phyloP scores from a whole-genome alignment of 2,329 filamentous ascomycete species.

The Aureobasidium sp. region DNA sequence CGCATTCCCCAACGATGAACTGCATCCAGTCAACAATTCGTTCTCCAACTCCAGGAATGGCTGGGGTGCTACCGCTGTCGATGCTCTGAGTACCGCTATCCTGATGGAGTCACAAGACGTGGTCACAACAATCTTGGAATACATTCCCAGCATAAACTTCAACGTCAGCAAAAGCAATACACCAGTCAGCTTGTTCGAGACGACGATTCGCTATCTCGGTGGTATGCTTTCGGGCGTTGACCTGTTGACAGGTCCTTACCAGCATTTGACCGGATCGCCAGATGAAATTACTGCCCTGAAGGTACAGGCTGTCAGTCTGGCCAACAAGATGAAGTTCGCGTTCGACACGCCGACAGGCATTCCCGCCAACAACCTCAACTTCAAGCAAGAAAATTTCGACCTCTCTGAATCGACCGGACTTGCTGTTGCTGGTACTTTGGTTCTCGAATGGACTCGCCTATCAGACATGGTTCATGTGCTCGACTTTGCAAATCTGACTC shows the following conservation, averaged over 20 bases:
- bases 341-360: constrained; percentile 71
- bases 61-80: constrained; percentile 77
- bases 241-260: constrained; percentile 57
- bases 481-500: constrained; percentile 56
- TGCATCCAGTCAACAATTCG: constrained; percentile 57
- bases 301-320: constrained; percentile 57
- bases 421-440: constrained; percentile 67
- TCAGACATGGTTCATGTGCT: constrained; percentile 63
- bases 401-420: constrained; percentile 56
- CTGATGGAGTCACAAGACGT: constrained; percentile 63
- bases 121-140: constrained; percentile 61
- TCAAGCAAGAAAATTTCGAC: constrained; percentile 41
- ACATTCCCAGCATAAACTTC: constrained; percentile 64
- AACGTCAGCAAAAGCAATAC: constrained; percentile 39
- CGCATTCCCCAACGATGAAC: constrained; percentile 69
- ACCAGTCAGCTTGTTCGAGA: constrained; percentile 74
- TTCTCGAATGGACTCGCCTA: constrained; percentile 76
- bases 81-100: constrained; percentile 70
- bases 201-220: constrained; percentile 78
- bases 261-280: constrained; percentile 17
- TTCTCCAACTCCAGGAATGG: constrained; percentile 65
- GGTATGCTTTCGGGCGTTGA: constrained; percentile 71
- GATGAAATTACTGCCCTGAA: constrained; percentile 52
- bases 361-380: constrained; percentile 59
- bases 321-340: constrained; percentile 63